Conservation (phyloP, 2,329 filamentous ascomycete genomes). For the Aspergillus calidoustus region DNA sequence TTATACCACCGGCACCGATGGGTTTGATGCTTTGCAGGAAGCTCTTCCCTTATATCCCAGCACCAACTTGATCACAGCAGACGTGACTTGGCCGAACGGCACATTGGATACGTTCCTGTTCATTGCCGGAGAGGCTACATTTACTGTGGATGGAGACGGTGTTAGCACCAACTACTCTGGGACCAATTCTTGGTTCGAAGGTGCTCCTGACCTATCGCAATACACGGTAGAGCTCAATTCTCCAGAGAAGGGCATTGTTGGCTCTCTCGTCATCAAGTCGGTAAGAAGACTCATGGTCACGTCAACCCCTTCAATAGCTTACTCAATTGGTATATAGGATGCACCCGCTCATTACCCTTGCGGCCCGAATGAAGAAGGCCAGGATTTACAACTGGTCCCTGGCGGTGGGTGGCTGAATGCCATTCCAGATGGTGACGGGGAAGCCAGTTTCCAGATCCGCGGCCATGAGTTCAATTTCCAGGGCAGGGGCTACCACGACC, state of each 20-base stretch:
- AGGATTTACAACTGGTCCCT: neutral
- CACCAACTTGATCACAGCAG: neutral
- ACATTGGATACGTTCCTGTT: neutral
- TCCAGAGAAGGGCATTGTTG: neutral
- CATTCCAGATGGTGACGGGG: neutral
- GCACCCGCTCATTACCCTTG: slow-evolving; percentile 6
- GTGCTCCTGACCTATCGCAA: neutral
- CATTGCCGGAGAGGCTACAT: neutral
- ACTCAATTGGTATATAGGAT: neutral
- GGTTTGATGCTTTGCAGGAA: neutral
- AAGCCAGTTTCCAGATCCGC: neutral
- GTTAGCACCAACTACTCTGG: neutral
- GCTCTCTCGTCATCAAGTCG: neutral
- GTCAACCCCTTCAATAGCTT: neutral
- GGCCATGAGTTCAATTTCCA: neutral
- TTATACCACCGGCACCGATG: neutral
- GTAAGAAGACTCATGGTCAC: neutral
- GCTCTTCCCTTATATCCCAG: neutral
- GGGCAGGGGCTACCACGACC: slow-evolving; percentile 3
- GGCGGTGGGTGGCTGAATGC: neutral
- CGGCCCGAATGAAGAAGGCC: slow-evolving; percentile 1
- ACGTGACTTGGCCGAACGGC: neutral
- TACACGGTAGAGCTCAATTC: neutral
- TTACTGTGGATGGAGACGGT: neutral
- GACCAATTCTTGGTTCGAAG: slow-evolving; percentile 3